Evolutionary conservation across 257 asterid species (phyloP), one percentile per base, ranked within the genome.

Genomic region (Pogostemon cablin): DNA sequence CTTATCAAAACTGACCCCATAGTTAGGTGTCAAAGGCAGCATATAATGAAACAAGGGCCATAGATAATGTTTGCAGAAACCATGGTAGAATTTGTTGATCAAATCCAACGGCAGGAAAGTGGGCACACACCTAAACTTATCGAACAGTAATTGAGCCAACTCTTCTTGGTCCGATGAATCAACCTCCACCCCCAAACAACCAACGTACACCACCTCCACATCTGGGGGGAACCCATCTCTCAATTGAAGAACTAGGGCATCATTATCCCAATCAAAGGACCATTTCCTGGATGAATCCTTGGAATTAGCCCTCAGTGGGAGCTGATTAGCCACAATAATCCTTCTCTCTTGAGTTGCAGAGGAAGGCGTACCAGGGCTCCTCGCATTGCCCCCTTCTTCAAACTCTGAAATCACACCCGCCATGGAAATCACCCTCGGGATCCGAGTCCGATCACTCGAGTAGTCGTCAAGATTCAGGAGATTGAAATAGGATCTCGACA

Each of bases 11-110:
- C 89, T 78, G 17, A 86, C 92, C 15, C 96, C 98, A 61, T 84
- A 86, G 66, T 72, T 81, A 6, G 92, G 77, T 10, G 93, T 82
- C 59, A 92, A 47, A 11, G 98, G 98, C 60, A 92, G 67, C 96
- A 89, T 83, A 66, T 92, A 89, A 49, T 92, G 98, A 73, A 92
- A 87, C 75, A 92, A 41, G 43, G 98, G 98, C 98, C 96, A 89
- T 0, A 92, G 68, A 41, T 86, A 85, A 53, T 92, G 96, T 72
- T 92, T 92, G 76, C 96, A 89, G 58, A 89, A 89, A 0, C 98
- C 98, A 69, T 89, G 95, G 52, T 92, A 92, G 35, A 72, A 92
- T 11, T 82, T 83, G 73, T 82, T 81, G 6, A 79, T 65, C 71
- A 89, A 70, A 71, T 89, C 95, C 62, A 43, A 46, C 3, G 92